Percentiles rank a stretch among this genome's conserved stretches.
phyloP scores from a whole-genome alignment of 257 asterid genomes.

The Solanum microdontum region DNA sequence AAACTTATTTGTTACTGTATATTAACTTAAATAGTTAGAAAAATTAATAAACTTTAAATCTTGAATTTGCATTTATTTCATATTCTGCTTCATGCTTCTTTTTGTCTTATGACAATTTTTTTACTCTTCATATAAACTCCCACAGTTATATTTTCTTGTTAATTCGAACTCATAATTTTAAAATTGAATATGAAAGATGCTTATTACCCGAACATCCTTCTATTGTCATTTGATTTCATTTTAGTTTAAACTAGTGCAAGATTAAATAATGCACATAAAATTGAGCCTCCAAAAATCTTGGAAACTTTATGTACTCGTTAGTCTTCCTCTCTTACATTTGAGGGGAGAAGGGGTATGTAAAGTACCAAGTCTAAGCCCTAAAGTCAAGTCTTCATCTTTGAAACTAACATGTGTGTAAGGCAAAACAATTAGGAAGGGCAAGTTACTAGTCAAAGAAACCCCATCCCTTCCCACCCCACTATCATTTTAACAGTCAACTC shows the following conservation, averaged over 20 bases:
- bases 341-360: background rate
- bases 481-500: background rate
- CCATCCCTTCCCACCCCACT: background rate
- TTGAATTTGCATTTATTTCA: too few species aligned
- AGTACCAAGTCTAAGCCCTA: background rate
- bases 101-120: background rate
- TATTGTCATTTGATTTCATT: background rate
- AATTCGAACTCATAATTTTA: too few species aligned
- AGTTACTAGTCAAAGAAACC: background rate
- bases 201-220: too few species aligned
- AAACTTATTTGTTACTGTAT: background rate
- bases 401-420: background rate
- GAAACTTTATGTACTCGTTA: background rate
- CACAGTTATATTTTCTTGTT: background rate
- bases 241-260: background rate
- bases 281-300: background rate
- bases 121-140: background rate
- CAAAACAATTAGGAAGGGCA: background rate
- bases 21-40: background rate
- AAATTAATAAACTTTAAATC: background rate
- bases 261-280: background rate
- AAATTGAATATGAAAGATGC: too few species aligned
- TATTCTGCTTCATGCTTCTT: background rate
- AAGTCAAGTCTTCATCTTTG: background rate
- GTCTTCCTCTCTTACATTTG: background rate